Percentiles rank a stretch among this genome's conserved stretches.
Evolutionary conservation across 352 stramenopile genomes (phyloP).

Genomic region (Phytophthora agathidicida): DNA sequence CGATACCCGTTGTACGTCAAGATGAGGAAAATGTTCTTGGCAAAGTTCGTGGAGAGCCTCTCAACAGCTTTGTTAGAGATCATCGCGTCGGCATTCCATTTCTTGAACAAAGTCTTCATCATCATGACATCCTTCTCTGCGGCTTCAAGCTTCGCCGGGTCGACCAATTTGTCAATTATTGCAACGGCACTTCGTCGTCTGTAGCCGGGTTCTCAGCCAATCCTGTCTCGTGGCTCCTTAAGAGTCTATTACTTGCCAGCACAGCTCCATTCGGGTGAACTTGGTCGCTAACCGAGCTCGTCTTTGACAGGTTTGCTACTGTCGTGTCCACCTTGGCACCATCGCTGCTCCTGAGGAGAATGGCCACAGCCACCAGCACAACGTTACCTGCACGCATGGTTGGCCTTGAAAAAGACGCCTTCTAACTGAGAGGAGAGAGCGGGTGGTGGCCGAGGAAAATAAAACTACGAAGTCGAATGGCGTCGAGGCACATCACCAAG

Average conservation of each 20-base stretch:
- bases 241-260: too few relatives aligned
- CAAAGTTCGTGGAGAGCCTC: conserved; percentile 2
- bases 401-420: too few relatives aligned
- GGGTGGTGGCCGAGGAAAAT: conserved; percentile 68
- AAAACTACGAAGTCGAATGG: too few relatives aligned
- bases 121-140: neutral
- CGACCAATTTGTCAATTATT: conserved; percentile 5
- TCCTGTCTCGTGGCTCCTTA: too few relatives aligned
- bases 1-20: conserved; percentile 8
- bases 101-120: conserved; percentile 10
- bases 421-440: too few relatives aligned
- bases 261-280: too few relatives aligned
- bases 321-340: too few relatives aligned
- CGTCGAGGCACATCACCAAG: too few relatives aligned
- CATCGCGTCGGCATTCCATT: neutral
- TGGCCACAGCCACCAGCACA: neutral
- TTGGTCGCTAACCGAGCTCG: too few relatives aligned
- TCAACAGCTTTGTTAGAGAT: neutral
- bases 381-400: neutral
- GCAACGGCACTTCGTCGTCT: neutral
- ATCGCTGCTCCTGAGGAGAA: neutral
- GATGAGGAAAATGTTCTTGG: conserved; percentile 1
- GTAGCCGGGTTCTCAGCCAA: too few relatives aligned
- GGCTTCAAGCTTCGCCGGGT: conserved; percentile 4
- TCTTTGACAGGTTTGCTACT: too few relatives aligned